Percentiles rank a stretch among this genome's conserved stretches.
These are phyloP conservation scores for Alternaria sp. DNA, from an alignment of 2,329 filamentous ascomycete genomes.

Conservation along the genomic window DNA sequence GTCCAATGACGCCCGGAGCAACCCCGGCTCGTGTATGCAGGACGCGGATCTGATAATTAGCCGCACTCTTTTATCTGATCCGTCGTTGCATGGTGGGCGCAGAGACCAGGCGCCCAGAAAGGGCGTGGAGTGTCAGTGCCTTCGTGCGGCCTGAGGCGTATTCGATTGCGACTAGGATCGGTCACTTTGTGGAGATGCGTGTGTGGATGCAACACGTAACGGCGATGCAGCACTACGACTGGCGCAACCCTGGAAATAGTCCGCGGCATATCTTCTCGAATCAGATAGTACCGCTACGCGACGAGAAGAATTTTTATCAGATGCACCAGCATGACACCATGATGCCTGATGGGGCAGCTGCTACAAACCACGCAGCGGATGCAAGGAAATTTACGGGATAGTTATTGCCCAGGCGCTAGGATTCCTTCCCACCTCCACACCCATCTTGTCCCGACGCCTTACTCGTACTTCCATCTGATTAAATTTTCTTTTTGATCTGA, in stretches of 20 bases:
- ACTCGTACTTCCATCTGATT: constrained; percentile 31
- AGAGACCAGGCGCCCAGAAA: neutral
- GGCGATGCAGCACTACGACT: constrained; percentile 14
- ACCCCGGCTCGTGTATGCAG: constrained; percentile 22
- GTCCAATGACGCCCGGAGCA: constrained; percentile 2
- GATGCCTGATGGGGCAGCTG: constrained; percentile 12
- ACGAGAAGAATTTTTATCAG: constrained; percentile 8
- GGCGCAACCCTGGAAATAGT: constrained; percentile 1
- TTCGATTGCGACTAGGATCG: constrained; percentile 27
- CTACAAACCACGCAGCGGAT: constrained; percentile 13
- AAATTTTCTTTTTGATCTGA: constrained; percentile 27
- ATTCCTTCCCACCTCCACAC: constrained; percentile 7
- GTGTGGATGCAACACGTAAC: constrained; percentile 31
- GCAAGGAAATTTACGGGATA: constrained; percentile 22
- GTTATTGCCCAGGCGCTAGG: constrained; percentile 7
- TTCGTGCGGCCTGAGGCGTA: neutral
- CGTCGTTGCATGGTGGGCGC: constrained; percentile 6
- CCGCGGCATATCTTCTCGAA: constrained; percentile 5
- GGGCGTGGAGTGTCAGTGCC: neutral
- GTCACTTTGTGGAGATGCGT: constrained; percentile 4
- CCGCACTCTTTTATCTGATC: constrained; percentile 24
- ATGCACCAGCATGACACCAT: constrained; percentile 18
- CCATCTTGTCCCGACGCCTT: constrained; percentile 5
- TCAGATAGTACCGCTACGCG: constrained; percentile 8
- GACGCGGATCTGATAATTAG: constrained; percentile 48